Base-by-base conservation (phyloP, 2,329 filamentous ascomycete genomes). In the Arthrobotrys musiformis region DNA sequence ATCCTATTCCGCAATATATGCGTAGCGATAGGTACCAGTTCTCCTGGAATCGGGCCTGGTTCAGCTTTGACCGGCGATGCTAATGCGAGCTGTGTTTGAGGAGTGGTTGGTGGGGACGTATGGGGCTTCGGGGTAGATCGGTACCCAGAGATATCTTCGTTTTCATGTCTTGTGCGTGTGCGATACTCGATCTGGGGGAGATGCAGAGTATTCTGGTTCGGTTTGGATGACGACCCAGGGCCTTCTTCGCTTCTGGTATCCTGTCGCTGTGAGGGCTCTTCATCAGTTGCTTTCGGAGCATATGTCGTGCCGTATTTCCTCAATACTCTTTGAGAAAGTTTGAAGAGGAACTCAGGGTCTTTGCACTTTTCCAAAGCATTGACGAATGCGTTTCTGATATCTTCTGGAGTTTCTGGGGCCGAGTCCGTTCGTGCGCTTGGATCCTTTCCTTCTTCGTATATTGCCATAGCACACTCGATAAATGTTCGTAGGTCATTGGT, bases 401-500 rank as follows among this genome's bases (percentile, higher is more conserved):
- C 54, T 7, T 58, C 54, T 15, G 54, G 54, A 8, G 17, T 40
- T 26, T 58, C 54, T 40, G 33, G 33, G 9, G n/a, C 33, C 1
- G 54, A 58, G n/a, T 40, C 54, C 9, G 30, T 24, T 13, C 2
- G 17, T 58, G 33, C 11, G 11, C 7, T 4, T n/a, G 19, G 33
- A 0, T 37, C 30, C 19, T 58, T 37, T n/a, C 54, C 54, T 58
- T 58, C 54, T 17, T 58, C 33, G 11, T 58, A 58, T 58, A 58
- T 26, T 17, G 33, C 19, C 9, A 15, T 17, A n/a, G 54, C 54
- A 26, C 54, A 58, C 3, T 58, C 54, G 19, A 58, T 26, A n/a
- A 58, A 58, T n/a, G 54, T 58, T n/a, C 54, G 54, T 40, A 58
- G 4, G 17, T n/a, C 54, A 13, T 58, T 37, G 11, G 17, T 58